Evolutionary conservation across 768 basidiomycete species (phyloP).

Genomic region (Russula virescens): DNA sequence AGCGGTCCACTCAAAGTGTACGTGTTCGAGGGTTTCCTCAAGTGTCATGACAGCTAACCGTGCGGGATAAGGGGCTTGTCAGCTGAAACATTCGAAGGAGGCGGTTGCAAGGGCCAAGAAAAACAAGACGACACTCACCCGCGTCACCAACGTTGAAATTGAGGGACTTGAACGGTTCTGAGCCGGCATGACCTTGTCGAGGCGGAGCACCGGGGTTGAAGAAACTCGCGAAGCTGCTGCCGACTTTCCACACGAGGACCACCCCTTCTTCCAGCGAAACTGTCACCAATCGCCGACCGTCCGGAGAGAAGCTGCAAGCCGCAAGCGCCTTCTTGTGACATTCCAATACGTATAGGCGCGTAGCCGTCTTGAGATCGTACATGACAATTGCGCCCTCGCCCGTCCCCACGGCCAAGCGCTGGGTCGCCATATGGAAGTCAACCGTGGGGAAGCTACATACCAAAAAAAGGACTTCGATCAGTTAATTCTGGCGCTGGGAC

Average conservation of each 20-base stretch:
- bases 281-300: slow-evolving; percentile 85
- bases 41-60: slow-evolving; percentile 47
- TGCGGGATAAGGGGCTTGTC: neutral
- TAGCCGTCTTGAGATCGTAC: slow-evolving; percentile 96
- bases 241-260: slow-evolving; percentile 95
- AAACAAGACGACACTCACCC: slow-evolving; percentile 42
- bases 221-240: slow-evolving; percentile 80
- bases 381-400: slow-evolving; percentile 91
- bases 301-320: slow-evolving; percentile 88
- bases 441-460: slow-evolving; percentile 73
- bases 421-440: slow-evolving; percentile 85
- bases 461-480: neutral
- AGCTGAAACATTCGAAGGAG: neutral
- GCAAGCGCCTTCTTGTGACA: slow-evolving; percentile 78
- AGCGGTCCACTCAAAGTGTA: slow-evolving; percentile 79
- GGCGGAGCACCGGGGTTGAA: slow-evolving; percentile 91
- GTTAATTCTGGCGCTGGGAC: neutral
- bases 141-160: slow-evolving; percentile 80
- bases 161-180: slow-evolving; percentile 83
- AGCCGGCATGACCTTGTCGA: slow-evolving; percentile 75
- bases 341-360: slow-evolving; percentile 90
- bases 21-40: slow-evolving; percentile 61
- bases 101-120: neutral
- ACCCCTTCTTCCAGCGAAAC: slow-evolving; percentile 79
- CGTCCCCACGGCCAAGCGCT: slow-evolving; percentile 90